phyloP scores from a whole-genome alignment of 805 yeast species.

The Debaryomyces maramus region DNA sequence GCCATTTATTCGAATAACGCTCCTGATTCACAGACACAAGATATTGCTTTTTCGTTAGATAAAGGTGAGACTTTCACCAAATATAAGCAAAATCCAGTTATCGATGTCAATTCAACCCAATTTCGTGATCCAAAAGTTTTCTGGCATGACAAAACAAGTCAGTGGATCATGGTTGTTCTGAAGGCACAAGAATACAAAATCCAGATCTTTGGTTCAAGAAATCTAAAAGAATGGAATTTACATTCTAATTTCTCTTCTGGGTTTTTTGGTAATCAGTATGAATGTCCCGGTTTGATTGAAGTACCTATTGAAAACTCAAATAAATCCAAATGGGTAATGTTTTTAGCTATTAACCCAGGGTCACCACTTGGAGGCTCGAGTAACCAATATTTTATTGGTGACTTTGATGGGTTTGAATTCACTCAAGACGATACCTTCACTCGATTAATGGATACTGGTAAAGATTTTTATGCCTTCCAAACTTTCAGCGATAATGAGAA shows the following conservation, averaged over 20 bases:
- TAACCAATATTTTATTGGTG: constrained; percentile 42
- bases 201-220: constrained; percentile 23
- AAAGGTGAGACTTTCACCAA: constrained; percentile 34
- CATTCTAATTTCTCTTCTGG: constrained; percentile 28
- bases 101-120: constrained; percentile 26
- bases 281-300: constrained; percentile 40
- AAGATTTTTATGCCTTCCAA: constrained; percentile 43
- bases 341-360: constrained; percentile 44
- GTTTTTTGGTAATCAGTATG: constrained; percentile 38
- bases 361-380: constrained; percentile 40
- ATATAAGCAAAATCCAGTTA: constrained; percentile 30
- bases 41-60: constrained; percentile 32
- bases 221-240: constrained; percentile 25
- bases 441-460: constrained; percentile 31
- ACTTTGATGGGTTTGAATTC: constrained; percentile 40
- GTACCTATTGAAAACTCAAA: constrained; percentile 21
- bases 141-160: constrained; percentile 28
- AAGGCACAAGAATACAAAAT: constrained; percentile 28
- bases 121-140: constrained; percentile 38
- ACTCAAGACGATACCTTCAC: constrained; percentile 26
- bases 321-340: constrained; percentile 35
- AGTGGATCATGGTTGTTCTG: constrained; percentile 31
- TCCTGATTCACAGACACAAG: constrained; percentile 28
- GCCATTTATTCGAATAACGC: constrained; percentile 35
- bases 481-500: constrained; percentile 24